phyloP scores from a whole-genome alignment of 2,329 filamentous ascomycete species.

The Penicillium sp. region DNA sequence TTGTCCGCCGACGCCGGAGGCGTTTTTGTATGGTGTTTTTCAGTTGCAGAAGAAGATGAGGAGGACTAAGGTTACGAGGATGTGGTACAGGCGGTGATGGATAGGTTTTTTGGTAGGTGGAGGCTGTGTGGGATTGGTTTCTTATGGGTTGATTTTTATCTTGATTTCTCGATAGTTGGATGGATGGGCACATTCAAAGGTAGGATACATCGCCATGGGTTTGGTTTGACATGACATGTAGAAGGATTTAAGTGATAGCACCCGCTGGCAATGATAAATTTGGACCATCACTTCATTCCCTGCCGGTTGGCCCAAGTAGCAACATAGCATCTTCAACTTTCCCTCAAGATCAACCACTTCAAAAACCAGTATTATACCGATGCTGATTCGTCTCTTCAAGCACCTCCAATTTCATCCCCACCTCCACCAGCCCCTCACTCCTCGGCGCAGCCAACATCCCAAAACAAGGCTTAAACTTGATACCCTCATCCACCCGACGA shows the following conservation, averaged over 20 bases:
- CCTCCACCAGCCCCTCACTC: constrained; percentile 59
- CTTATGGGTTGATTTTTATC: background rate
- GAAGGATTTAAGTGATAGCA: no score
- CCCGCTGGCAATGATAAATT: no score
- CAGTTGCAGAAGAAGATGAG: constrained; percentile 18
- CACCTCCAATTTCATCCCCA: constrained; percentile 66
- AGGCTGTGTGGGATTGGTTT: background rate
- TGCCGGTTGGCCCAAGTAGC: no score
- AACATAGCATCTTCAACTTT: background rate
- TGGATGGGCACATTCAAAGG: no score
- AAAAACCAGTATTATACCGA: constrained; percentile 56
- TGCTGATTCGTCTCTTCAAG: constrained; percentile 64
- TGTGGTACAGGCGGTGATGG: background rate
- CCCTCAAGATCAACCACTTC: background rate
- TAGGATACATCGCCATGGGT: no score
- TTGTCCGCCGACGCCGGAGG: constrained; percentile 19
- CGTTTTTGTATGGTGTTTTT: constrained; percentile 15
- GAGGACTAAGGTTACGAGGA: constrained; percentile 13
- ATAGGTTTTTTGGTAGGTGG: background rate
- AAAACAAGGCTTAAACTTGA: constrained; percentile 70
- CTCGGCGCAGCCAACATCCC: constrained; percentile 69
- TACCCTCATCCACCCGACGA: constrained; percentile 63
- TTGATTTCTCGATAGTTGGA: no score
- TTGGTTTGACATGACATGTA: no score
- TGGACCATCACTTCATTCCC: no score